These are phyloP conservation scores for Salvia miltiorrhiza DNA, from an alignment of 257 asterid species.

Conservation along the genomic window DNA sequence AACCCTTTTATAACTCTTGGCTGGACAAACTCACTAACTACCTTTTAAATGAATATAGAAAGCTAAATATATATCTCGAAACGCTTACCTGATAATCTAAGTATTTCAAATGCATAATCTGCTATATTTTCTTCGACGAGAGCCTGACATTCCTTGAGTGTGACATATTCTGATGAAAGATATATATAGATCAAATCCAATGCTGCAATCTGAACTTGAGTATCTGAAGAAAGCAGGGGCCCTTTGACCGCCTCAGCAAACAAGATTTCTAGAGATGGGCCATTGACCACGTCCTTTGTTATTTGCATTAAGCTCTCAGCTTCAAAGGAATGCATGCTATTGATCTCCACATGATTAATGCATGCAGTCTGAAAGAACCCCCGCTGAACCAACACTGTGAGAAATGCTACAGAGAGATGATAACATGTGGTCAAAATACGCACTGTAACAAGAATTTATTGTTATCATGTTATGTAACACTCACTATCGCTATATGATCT, in stretches of 20 bases:
- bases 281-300: constrained; percentile 42
- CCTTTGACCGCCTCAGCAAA: constrained; percentile 97
- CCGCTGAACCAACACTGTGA: constrained; percentile 80
- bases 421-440: constrained; percentile 15
- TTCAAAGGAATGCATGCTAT: constrained; percentile 39
- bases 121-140: constrained; percentile 78
- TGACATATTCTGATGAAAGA: constrained; percentile 51
- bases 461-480: constrained; percentile 6
- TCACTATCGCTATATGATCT: not conserved
- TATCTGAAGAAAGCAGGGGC: constrained; percentile 90
- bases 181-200: constrained; percentile 56
- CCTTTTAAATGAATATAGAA: no score
- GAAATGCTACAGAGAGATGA: constrained; percentile 55
- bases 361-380: constrained; percentile 58
- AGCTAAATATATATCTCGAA: no score
- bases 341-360: constrained; percentile 34
- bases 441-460: constrained; percentile 3
- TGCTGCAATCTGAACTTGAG: constrained; percentile 78
- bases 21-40: no score
- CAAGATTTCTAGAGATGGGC: constrained; percentile 53
- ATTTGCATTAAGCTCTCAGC: constrained; percentile 57
- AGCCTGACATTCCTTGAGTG: constrained; percentile 51
- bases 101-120: constrained; percentile 82
- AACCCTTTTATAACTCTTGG: no score
- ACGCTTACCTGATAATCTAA: constrained; percentile 75